Evolutionary conservation across 2,329 filamentous ascomycete genomes (phyloP).

Genomic region (Pseudocercospora pini-densiflorae): DNA sequence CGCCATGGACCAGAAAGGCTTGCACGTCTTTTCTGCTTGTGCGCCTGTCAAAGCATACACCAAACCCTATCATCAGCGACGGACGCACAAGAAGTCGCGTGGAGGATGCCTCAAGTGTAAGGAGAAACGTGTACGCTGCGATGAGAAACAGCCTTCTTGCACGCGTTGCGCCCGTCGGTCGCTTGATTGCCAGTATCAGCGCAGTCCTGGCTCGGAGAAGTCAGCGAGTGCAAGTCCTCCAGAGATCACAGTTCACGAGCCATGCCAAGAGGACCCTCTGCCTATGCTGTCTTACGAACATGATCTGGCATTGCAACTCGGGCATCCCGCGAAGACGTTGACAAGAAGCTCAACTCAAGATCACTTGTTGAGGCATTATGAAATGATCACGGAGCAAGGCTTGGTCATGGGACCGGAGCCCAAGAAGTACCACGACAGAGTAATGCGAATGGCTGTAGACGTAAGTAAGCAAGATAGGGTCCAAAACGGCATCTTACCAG

Average conservation of each 20-base stretch:
- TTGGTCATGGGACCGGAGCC: conserved; percentile 18
- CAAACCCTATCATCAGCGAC: conserved; percentile 10
- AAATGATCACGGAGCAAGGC: conserved; percentile 18
- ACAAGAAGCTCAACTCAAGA: conserved; percentile 8
- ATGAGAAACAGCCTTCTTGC: conserved; percentile 16
- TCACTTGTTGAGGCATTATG: conserved; percentile 17
- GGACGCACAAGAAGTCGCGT: conserved; percentile 25
- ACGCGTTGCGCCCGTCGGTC: conserved; percentile 12
- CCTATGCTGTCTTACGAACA: neutral
- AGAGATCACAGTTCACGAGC: neutral
- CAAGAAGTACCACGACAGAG: conserved; percentile 14
- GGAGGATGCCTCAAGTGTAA: conserved; percentile 24
- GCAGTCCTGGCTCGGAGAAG: neutral
- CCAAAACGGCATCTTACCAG: neutral
- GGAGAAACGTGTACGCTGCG: conserved; percentile 24
- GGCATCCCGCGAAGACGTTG: conserved; percentile 1
- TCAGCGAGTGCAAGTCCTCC: conserved; percentile 1
- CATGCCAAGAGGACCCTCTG: neutral
- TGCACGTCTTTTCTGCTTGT: neutral
- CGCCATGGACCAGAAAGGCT: neutral
- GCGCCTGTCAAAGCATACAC: neutral
- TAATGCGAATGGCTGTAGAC: conserved; percentile 18
- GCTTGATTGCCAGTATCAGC: conserved; percentile 12
- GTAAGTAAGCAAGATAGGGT: neutral
- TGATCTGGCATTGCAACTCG: neutral